These are phyloP conservation scores for Rhizopus stolonifer DNA, from an alignment of 371 early-diverging fungal species.

Conservation along the genomic window DNA sequence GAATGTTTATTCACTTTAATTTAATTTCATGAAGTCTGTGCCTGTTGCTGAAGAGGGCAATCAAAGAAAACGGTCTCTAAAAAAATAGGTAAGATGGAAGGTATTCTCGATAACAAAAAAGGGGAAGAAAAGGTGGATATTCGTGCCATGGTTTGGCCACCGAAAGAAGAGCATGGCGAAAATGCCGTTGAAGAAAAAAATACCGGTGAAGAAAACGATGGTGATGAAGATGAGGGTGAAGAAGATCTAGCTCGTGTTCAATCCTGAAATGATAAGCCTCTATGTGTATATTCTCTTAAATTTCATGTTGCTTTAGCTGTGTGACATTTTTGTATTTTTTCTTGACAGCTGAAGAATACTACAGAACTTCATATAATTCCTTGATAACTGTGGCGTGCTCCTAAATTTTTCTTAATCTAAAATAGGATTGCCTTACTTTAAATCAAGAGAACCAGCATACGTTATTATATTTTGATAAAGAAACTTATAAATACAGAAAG, in stretches of 20 bases:
- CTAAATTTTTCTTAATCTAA: background rate
- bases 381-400: constrained; percentile 8
- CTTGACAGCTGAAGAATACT: too few relatives aligned
- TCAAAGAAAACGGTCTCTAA: constrained; percentile 10
- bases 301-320: too few relatives aligned
- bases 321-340: too few relatives aligned
- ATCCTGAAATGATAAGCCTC: too few relatives aligned
- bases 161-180: background rate
- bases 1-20: constrained; percentile 16
- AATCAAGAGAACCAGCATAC: constrained; percentile 1
- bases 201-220: constrained; percentile 6
- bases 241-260: too few relatives aligned
- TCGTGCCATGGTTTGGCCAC: constrained; percentile 18
- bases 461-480: constrained; percentile 1
- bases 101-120: constrained; percentile 8
- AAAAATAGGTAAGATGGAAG: constrained; percentile 10
- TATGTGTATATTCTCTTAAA: too few relatives aligned
- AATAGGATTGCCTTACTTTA: constrained; percentile 3
- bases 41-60: constrained; percentile 7
- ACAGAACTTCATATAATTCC: constrained; percentile 25
- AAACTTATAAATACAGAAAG: too few relatives aligned
- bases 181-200: constrained; percentile 1
- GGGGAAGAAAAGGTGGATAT: constrained; percentile 2
- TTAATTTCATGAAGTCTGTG: constrained; percentile 16
- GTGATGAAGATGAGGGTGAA: too few relatives aligned